Percentiles rank a stretch among this genome's conserved stretches.
Conservation (phyloP, 768 basidiomycete genomes). For the Boletellus sp. region DNA sequence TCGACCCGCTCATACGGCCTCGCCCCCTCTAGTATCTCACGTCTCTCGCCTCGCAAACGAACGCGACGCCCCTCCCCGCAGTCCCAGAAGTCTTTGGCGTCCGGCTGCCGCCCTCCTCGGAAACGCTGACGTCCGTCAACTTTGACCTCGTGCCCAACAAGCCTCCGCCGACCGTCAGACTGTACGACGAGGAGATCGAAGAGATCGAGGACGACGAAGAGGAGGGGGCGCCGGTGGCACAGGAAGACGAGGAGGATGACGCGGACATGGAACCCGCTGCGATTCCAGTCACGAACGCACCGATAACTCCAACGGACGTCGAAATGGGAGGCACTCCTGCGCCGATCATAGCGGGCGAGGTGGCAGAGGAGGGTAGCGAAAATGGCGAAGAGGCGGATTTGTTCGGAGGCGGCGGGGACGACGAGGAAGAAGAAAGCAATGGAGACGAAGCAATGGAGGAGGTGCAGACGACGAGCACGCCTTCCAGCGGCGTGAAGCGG, state of each 20-base stretch:
- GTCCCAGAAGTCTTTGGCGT: conserved; percentile 90
- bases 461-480: conserved; percentile 50
- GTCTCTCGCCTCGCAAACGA: conserved; percentile 80
- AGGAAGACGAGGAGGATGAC: conserved; percentile 58
- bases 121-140: conserved; percentile 76
- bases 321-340: conserved; percentile 43
- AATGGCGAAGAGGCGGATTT: conserved; percentile 72
- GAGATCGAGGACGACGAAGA: conserved; percentile 59
- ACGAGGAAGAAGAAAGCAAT: conserved; percentile 60
- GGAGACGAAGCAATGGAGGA: conserved; percentile 75
- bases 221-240: conserved; percentile 7
- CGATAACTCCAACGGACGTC: conserved; percentile 59
- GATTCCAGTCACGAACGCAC: conserved; percentile 37
- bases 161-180: conserved; percentile 70
- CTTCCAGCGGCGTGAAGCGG: conserved; percentile 67
- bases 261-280: conserved; percentile 69
- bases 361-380: conserved; percentile 64
- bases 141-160: conserved; percentile 85
- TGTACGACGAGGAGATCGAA: conserved; percentile 79
- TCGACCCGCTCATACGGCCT: neutral
- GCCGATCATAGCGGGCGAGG: conserved; percentile 33
- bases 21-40: conserved; percentile 58
- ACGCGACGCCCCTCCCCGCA: conserved; percentile 72
- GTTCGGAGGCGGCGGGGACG: conserved; percentile 67
- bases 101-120: conserved; percentile 63